Base-by-base conservation (phyloP, 495 filamentous ascomycete genomes). In the Daldinia grandis region DNA sequence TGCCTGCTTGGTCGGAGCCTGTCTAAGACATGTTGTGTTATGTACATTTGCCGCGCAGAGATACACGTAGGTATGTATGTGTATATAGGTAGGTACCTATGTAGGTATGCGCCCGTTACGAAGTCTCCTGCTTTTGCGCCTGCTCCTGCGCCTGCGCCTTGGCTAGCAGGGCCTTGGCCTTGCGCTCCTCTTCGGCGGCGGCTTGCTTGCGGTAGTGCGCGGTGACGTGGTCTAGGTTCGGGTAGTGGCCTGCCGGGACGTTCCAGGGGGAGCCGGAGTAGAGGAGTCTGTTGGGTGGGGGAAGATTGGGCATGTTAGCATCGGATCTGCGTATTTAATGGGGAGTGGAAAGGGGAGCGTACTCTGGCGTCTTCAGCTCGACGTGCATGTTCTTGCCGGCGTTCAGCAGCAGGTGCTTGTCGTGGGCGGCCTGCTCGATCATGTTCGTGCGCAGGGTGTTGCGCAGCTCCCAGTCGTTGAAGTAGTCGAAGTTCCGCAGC, bases 351-450 rank as follows among this genome's bases (percentile, higher is more conserved):
- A 12, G 10, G n/a, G 33, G 40, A 37, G 17, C 83, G 33, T 83
- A 85, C 83, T 85, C 83, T 25, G 83, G 83, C 49, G 73, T 82
- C 64, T 69, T 79, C 60, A 84, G 75, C 62, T 85, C 83, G 60
- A 78, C 57, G 68, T 78, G 74, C 9, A 35, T 66, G 74, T 69
- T 80, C 69, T 71, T 76, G 60, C 71, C 66, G 47, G 71, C 68
- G 56, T 76, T 53, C 25, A 69, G 58, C 58, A 84, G 72, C 25
- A 85, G 77, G 66, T 83, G 81, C 75, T 76, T 81, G 75, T 85
- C 83, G 68, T 78, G 78, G 55, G 81, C 82, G n/a, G 83, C 83
- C 75, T 85, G 81, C 69, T 84, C 75, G 54, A 82, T 51, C 0
- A 78, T 60, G 17, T 78, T 75, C 12, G 81, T 77, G 75, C 78